phyloP scores from a whole-genome alignment of 208 protist genomes.

The Trypanosoma grayi region DNA sequence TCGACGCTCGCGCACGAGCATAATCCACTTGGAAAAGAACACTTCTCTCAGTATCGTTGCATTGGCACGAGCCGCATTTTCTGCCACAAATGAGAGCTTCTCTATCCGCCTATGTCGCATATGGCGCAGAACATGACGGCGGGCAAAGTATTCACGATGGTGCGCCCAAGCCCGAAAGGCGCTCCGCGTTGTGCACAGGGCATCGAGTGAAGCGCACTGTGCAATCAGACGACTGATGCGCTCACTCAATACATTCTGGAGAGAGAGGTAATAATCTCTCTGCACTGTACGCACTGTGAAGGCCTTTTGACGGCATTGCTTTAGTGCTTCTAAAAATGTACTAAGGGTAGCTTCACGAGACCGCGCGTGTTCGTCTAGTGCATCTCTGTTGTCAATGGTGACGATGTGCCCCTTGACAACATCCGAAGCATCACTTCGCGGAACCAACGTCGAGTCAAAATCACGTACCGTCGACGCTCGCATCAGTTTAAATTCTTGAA shows the following conservation, averaged over 20 bases:
- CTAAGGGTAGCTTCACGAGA: conserved; percentile 38
- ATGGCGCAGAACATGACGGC: conserved; percentile 49
- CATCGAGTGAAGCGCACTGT: conserved; percentile 37
- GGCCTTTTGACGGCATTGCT: conserved; percentile 41
- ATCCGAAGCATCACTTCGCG: neutral
- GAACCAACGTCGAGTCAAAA: neutral
- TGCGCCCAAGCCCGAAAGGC: conserved; percentile 49
- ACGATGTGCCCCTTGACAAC: neutral
- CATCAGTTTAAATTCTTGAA: conserved; percentile 24
- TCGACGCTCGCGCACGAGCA: neutral
- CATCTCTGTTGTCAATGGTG: conserved; percentile 37
- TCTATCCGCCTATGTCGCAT: conserved; percentile 38
- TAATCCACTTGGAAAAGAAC: conserved; percentile 27
- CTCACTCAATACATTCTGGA: conserved; percentile 34
- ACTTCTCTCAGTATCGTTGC: neutral
- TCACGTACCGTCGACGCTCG: neutral
- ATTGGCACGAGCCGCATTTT: neutral
- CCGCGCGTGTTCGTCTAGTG: conserved; percentile 32
- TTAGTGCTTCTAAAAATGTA: conserved; percentile 49
- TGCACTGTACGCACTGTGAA: conserved; percentile 58
- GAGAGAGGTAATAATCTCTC: conserved; percentile 50
- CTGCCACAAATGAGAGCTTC: conserved; percentile 15
- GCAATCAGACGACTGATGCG: conserved; percentile 41
- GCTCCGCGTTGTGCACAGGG: conserved; percentile 25
- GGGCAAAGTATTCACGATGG: conserved; percentile 41